Evolutionary conservation across 2,329 filamentous ascomycete genomes (phyloP).

Genomic region (Didymellaceae sp.): DNA sequence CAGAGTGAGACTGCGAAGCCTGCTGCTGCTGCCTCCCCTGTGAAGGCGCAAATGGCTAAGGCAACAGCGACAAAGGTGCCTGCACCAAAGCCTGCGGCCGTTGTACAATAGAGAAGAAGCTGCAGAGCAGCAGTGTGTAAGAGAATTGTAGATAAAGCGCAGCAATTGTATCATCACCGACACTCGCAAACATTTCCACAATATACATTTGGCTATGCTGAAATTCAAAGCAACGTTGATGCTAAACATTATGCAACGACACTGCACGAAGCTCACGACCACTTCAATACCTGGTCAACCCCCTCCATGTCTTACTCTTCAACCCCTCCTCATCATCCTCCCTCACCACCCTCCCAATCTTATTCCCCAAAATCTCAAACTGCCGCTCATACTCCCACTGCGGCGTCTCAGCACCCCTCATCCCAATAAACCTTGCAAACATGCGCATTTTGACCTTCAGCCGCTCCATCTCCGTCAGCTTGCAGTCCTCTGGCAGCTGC

Average conservation of each 20-base stretch:
- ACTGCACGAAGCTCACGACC: neutral
- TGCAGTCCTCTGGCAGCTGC: slow-evolving; percentile 24
- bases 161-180: slow-evolving; percentile 14
- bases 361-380: slow-evolving; percentile 42
- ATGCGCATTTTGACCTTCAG: slow-evolving; percentile 67
- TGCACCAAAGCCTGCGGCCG: slow-evolving; percentile 1
- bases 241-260: neutral
- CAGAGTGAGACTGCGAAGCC: neutral
- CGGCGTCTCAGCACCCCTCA: slow-evolving; percentile 67
- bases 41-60: slow-evolving; percentile 1
- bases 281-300: slow-evolving; percentile 10
- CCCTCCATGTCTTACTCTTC: slow-evolving; percentile 21
- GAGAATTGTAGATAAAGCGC: slow-evolving; percentile 5
- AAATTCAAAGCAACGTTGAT: too few species aligned
- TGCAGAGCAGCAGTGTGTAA: neutral
- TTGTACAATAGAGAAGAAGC: slow-evolving; percentile 11
- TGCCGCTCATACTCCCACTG: slow-evolving; percentile 54
- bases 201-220: too few species aligned
- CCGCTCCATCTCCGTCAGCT: slow-evolving; percentile 48
- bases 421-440: slow-evolving; percentile 76
- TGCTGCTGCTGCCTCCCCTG: slow-evolving; percentile 5
- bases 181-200: too few species aligned
- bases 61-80: slow-evolving; percentile 3
- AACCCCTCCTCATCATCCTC: slow-evolving; percentile 23
- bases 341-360: slow-evolving; percentile 32